Evolutionary conservation across 148 eudicot species (phyloP).

Genomic region (Polygonum maritimum): DNA sequence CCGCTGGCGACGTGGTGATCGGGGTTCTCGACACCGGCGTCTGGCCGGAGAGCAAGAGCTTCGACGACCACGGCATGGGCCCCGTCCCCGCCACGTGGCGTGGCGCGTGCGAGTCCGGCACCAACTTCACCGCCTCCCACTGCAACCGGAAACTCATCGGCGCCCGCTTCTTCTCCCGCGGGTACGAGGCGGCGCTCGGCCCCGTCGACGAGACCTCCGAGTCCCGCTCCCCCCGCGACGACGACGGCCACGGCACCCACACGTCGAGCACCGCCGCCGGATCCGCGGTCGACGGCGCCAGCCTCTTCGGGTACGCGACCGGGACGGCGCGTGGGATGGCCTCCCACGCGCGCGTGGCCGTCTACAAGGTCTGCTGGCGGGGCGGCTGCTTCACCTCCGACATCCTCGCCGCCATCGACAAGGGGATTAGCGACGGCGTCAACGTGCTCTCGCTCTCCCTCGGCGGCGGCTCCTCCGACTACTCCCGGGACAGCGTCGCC

Average conservation of each 20-base stretch:
- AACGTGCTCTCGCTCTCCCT: constrained; percentile 47
- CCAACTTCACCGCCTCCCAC: constrained; percentile 24
- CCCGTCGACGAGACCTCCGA: constrained; percentile 33
- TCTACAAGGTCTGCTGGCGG: constrained; percentile 52
- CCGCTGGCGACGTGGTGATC: constrained; percentile 30
- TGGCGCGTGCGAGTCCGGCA: constrained; percentile 39
- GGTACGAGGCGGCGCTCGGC: constrained; percentile 47
- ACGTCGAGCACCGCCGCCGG: constrained; percentile 56
- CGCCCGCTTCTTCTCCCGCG: constrained; percentile 34
- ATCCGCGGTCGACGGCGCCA: constrained; percentile 33
- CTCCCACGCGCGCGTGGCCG: constrained; percentile 41
- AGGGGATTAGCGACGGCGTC: constrained; percentile 43
- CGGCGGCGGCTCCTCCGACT: constrained; percentile 48
- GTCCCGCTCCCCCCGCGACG: constrained; percentile 47
- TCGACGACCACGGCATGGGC: constrained; percentile 38
- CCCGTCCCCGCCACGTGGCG: constrained; percentile 44
- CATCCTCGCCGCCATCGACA: constrained; percentile 46
- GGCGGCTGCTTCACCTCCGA: constrained; percentile 59
- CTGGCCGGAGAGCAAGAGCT: constrained; percentile 59
- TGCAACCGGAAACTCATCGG: constrained; percentile 48
- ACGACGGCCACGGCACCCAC: constrained; percentile 72
- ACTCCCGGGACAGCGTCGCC: constrained; percentile 40
- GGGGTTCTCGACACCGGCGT: constrained; percentile 56
- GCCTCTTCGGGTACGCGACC: constrained; percentile 39
- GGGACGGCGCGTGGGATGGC: constrained; percentile 76